Base-by-base conservation (phyloP, 495 filamentous ascomycete species). In the Tuber aestivum region DNA sequence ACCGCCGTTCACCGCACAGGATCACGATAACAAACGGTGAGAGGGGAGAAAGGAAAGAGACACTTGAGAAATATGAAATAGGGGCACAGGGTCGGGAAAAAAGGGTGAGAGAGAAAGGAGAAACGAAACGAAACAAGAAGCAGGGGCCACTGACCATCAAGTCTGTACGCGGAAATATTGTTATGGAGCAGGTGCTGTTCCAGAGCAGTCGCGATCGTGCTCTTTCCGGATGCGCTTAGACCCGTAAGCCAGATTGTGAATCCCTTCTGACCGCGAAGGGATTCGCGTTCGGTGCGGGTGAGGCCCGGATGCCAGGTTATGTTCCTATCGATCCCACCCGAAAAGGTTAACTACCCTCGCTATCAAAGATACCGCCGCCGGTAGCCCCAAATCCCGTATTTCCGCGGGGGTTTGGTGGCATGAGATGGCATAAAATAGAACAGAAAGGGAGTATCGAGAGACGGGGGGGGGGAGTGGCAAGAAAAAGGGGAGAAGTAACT, bases 211-310 rank as follows among this genome's bases (percentile, higher is more conserved):
- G 95, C 95, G 42, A 98, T 91, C 27, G 95, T 99, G 69, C 94
- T 97, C 86, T 99, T 99, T 80, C 95, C 95, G 5, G 93, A 96
- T 73, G 95, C 95, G 32, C 92, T 95, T 69, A 99, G 91, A 40
- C 95, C 95, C 10, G 95, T 99, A 84, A 99, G 92, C 95, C 95
- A 99, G 84, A 99, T 90, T 69, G 95, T 99, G 84, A 95, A 92
- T 80, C 95, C 95, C 56, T 89, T 87, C 86, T 99, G 96, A 81
- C 90, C 89, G 84, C 93, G 92, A 82, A 92, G 86, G 70, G 85
- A 80, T 86, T 89, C 91, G 85, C 95, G 94, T 88, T 98, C 94
- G 78, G 85, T 83, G 83, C 93, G 93, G 71, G 93, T 93, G 80
- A 99, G 90, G 80, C 91, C 91, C 56, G 93, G 89, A 88, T 99